Evolutionary conservation across 345 rosid species (phyloP), one percentile per base, ranked within the genome.

Genomic region (sweet orange (Citrus sinensis)): DNA sequence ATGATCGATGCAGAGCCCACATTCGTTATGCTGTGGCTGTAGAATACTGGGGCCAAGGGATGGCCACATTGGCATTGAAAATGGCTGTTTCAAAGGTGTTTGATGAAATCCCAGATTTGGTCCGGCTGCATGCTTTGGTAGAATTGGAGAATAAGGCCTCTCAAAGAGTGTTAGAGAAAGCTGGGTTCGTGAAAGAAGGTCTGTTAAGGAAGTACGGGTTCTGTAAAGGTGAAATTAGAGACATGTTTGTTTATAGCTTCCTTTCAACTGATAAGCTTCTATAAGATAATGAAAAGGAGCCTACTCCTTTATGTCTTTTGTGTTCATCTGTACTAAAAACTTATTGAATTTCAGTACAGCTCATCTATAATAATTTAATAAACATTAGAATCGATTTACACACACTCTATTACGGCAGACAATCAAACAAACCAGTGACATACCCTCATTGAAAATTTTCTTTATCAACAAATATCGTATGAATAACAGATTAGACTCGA

Each of bases 91-190:
- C 75, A 11, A 16, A 7, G n/a, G 90, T 74, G 49, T 87, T 86
- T 29, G n/a, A 39, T 1, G 89, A 84, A 2, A 56, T 84, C 7
- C 78, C 84, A 1, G 82, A 77, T 2, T n/a, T 90, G 76, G 86
- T 84, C 60, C 87, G 98, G 84, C 9, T 91, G 20, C 85, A 90
- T 65, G 98, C 94, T 60, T 74, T 87, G 34, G 92, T 88, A 16
- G 91, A 86, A 60, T 80, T 79, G 24, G 91, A 90, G 65, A 88
- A 93, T 22, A 75, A 25, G 14, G 87, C 85, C 17, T 93, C 92
- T 37, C 93, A 88, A 39, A 88, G 87, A 78, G 90, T 92, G 7
- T 51, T 88, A 66, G 91, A 88, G 82, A 93, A 94, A 74, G 89
- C 70, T 70, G 94, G 97, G 70, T 89, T 90, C 63, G 9, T 37